Conservation (phyloP, 2,329 filamentous ascomycete species). For the Sporothrix inflata region DNA sequence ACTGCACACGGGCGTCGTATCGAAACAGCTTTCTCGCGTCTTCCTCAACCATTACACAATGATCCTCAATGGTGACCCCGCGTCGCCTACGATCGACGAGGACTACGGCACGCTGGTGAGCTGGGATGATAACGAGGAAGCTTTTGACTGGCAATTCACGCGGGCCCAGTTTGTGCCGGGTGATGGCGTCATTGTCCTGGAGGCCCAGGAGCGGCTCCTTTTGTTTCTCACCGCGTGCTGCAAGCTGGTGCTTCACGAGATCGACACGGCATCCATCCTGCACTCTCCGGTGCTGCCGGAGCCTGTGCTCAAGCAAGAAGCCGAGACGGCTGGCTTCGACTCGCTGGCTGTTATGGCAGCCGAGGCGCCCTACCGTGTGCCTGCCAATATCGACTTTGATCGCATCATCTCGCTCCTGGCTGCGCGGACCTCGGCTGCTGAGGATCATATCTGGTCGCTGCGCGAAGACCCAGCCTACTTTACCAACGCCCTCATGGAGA, state of each 20-base stretch:
- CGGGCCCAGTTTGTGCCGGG: conserved; percentile 47
- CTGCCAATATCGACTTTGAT: background rate
- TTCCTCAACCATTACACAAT: background rate
- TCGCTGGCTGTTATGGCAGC: conserved; percentile 44
- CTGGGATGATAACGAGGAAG: background rate
- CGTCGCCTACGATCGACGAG: background rate
- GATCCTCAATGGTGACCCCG: background rate
- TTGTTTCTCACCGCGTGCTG: conserved; percentile 55
- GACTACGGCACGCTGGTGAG: background rate
- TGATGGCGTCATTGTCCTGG: conserved; percentile 54
- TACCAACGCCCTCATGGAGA: conserved; percentile 42
- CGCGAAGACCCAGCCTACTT: conserved; percentile 65
- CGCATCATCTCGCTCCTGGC: conserved; percentile 23
- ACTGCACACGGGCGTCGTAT: background rate
- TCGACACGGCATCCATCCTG: conserved; percentile 40
- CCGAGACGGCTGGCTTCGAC: conserved; percentile 41
- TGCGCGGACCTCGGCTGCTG: conserved; percentile 47
- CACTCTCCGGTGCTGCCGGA: conserved; percentile 45
- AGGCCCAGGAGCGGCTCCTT: conserved; percentile 54
- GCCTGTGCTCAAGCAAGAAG: conserved; percentile 41
- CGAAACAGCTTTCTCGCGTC: background rate
- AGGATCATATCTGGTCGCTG: conserved; percentile 59
- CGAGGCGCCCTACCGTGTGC: conserved; percentile 12
- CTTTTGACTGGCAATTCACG: conserved; percentile 35
- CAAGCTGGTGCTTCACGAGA: conserved; percentile 55